phyloP scores from a whole-genome alignment of 108 stramenopile species.

The Nannochloropsis gaditana region DNA sequence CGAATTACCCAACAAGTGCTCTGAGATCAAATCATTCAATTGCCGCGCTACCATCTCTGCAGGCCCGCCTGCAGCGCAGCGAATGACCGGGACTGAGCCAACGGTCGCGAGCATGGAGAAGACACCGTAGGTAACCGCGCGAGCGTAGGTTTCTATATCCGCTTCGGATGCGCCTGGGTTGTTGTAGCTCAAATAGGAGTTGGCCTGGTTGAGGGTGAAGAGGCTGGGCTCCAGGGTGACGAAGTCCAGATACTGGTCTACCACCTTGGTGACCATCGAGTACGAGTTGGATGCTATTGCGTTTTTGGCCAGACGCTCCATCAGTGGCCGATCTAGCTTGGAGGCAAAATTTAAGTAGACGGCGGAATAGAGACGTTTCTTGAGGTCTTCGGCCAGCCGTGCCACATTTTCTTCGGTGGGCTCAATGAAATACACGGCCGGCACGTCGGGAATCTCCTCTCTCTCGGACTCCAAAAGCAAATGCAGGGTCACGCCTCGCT shows the following conservation, averaged over 20 bases:
- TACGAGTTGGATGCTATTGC: constrained; percentile 66
- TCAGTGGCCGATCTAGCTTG: constrained; percentile 72
- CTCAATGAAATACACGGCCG: constrained; percentile 87
- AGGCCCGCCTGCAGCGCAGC: constrained; percentile 80
- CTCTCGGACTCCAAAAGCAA: constrained; percentile 71
- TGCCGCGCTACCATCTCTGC: constrained; percentile 93
- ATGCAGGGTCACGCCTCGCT: constrained; percentile 93
- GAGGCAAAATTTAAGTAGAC: constrained; percentile 76
- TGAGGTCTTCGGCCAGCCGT: constrained; percentile 75
- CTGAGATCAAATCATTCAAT: constrained; percentile 64
- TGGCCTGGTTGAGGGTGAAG: constrained; percentile 68
- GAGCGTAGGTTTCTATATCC: constrained; percentile 53
- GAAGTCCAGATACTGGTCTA: constrained; percentile 89
- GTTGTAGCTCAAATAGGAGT: constrained; percentile 79
- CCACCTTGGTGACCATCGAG: constrained; percentile 67
- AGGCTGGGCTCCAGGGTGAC: constrained; percentile 78
- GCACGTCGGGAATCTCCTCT: constrained; percentile 90
- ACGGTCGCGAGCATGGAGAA: constrained; percentile 81
- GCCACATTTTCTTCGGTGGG: constrained; percentile 84
- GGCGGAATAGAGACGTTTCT: constrained; percentile 62
- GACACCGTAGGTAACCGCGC: constrained; percentile 69
- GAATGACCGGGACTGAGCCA: constrained; percentile 81
- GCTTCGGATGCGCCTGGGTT: constrained; percentile 68
- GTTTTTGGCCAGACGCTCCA: constrained; percentile 84
- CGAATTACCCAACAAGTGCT: constrained; percentile 23